phyloP scores from a whole-genome alignment of 2,329 filamentous ascomycete species.

The Catunica adiposa region DNA sequence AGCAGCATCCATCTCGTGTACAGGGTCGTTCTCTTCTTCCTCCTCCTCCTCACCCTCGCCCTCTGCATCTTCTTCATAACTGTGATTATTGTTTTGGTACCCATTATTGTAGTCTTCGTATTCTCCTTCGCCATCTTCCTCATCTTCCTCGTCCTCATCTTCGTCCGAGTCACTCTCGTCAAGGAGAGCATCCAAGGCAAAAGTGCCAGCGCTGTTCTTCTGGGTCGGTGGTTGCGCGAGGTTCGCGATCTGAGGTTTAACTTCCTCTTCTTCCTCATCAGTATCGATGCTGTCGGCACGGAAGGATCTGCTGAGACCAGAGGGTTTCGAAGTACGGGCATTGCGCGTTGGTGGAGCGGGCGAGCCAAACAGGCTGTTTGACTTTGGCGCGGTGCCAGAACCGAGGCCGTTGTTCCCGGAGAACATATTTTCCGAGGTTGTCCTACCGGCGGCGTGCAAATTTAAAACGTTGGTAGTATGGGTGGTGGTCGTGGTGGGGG shows the following conservation, averaged over 20 bases:
- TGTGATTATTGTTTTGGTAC: conserved; percentile 14
- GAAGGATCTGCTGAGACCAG: conserved; percentile 32
- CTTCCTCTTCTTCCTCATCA: conserved; percentile 3
- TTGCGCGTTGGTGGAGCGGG: conserved; percentile 12
- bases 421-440: conserved; percentile 2
- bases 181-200: conserved; percentile 16
- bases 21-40: no score
- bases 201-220: conserved; percentile 17
- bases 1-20: conserved; percentile 20
- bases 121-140: conserved; percentile 19
- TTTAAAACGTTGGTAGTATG: conserved; percentile 14
- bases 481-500: conserved; percentile 35
- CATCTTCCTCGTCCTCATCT: conserved; percentile 19
- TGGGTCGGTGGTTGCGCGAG: not conserved
- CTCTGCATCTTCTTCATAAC: conserved; percentile 17
- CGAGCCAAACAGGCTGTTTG: not conserved
- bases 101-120: conserved; percentile 24
- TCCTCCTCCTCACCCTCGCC: conserved; percentile 22
- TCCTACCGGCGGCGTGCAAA: not conserved
- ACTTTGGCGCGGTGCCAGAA: not conserved
- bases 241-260: not conserved
- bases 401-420: not conserved
- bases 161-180: conserved; percentile 13
- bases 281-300: conserved; percentile 17
- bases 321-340: conserved; percentile 27